phyloP scores from a whole-genome alignment of 306 rosid species.

The Lotus japonicus region DNA sequence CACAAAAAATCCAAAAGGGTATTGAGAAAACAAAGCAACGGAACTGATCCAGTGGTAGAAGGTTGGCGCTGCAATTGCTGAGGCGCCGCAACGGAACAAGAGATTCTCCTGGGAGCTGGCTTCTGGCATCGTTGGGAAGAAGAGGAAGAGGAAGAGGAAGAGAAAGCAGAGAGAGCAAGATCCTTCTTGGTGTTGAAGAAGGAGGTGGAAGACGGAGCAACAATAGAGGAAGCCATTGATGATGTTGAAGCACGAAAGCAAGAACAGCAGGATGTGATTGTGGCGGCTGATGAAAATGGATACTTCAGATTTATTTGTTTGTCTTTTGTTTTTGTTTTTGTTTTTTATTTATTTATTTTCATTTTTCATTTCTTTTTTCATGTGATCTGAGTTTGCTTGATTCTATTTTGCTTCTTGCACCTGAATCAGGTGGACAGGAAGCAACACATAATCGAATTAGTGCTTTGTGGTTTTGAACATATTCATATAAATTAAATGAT shows the following conservation, averaged over 20 bases:
- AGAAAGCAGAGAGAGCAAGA: conserved; percentile 34
- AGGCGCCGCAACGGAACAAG: conserved; percentile 62
- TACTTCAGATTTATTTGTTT: neutral
- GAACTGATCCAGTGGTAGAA: conserved; percentile 71
- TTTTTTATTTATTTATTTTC: neutral
- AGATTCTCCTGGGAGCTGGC: conserved; percentile 38
- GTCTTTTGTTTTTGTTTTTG: too few relatives aligned
- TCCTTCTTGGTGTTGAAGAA: conserved; percentile 46
- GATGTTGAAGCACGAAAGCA: neutral
- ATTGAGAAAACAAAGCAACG: neutral
- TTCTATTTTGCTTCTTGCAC: too few relatives aligned
- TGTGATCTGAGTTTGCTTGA: too few relatives aligned
- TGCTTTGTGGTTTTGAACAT: too few relatives aligned
- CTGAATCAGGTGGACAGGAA: too few relatives aligned
- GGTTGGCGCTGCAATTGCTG: conserved; percentile 75
- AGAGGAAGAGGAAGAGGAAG: conserved; percentile 43
- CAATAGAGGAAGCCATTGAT: conserved; percentile 56
- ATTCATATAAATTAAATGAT: too few relatives aligned
- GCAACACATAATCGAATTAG: too few relatives aligned
- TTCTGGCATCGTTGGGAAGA: conserved; percentile 40
- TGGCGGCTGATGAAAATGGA: neutral
- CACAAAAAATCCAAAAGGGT: conserved; percentile 3
- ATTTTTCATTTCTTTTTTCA: too few relatives aligned
- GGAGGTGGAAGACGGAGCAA: conserved; percentile 40
- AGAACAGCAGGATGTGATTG: neutral